Evolutionary conservation across 1,284 basidiomycete genomes (phyloP), one percentile per base, ranked within the genome.

Genomic region (Pseudozyma tsukubaensis): DNA sequence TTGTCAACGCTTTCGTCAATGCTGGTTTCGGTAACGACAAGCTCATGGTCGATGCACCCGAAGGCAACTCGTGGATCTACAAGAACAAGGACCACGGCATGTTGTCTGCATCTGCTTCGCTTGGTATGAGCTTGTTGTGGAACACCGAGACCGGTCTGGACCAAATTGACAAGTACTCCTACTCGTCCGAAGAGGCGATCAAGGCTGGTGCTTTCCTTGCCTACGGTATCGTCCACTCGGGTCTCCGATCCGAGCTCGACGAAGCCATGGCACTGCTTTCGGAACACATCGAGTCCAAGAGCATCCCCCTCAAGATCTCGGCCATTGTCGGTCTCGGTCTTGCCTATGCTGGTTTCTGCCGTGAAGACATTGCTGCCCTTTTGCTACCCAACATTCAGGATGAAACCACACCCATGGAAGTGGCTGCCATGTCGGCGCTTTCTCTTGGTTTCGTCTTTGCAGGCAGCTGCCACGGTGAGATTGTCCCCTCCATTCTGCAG

Each of bases 21-120:
- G 96, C 95, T 42, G 97, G 97, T 0, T 99, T 97, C 82, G 95
- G 95, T 18, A 99, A 99, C 84, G 97, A 99, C 85, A 97, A 97
- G 85, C 89, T 99, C 61, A 95, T 99, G 92, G 94, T 96, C 5
- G 91, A 92, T 79, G 95, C 95, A 0, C 92, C 94, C 62, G 95
- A 97, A 82, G 96, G 96, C 21, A 92, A 91, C 85, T 95, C 93
- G 78, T 99, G 95, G 93, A 94, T 99, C 74, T 99, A 99, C 88
- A 98, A 98, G 89, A 98, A 98, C 88, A 98, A 98, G 87, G 96
- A 98, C 61, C 92, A 97, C 92, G 94, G 94, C 63, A 98, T 97
- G 94, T 91, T 97, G 88, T 94, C 93, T 72, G 97, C 97, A 18
- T 90, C 96, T 19, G 97, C 97, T 3, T 95, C 93, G 67, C 89